These are phyloP conservation scores for Sextonia rubra DNA, from an alignment of 164 flowering plant species.

Conservation along the genomic window DNA sequence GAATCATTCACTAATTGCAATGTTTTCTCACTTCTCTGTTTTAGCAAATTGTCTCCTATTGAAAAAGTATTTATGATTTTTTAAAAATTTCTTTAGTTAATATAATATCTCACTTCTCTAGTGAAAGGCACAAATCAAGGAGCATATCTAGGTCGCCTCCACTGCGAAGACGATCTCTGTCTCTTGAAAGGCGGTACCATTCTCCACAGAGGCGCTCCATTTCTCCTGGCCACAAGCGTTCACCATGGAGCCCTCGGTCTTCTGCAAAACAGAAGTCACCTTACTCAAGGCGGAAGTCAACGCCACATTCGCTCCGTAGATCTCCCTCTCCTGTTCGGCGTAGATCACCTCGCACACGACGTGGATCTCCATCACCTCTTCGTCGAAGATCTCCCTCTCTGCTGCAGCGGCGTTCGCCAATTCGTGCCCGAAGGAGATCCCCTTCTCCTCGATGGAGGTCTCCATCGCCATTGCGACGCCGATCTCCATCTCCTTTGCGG, in stretches of 20 bases:
- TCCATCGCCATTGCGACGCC: conserved; percentile 17
- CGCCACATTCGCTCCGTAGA: conserved; percentile 23
- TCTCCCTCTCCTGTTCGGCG: conserved; percentile 24
- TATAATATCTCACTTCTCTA: conserved; percentile 10
- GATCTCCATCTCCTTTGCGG: conserved; percentile 22
- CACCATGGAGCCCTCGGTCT: conserved; percentile 47
- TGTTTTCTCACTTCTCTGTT: neutral
- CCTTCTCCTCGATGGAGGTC: conserved; percentile 24
- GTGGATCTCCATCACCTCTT: conserved; percentile 22
- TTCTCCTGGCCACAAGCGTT: conserved; percentile 46
- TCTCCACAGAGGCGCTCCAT: conserved; percentile 48
- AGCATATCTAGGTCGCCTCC: conserved; percentile 65
- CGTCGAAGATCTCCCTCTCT: conserved; percentile 26
- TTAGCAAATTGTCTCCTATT: neutral
- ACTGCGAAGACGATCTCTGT: conserved; percentile 40
- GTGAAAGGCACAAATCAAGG: conserved; percentile 49
- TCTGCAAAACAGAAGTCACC: conserved; percentile 31
- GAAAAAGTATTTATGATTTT: neutral
- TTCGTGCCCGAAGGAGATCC: conserved; percentile 24
- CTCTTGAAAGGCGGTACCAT: conserved; percentile 36
- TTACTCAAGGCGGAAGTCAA: conserved; percentile 24
- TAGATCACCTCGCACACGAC: conserved; percentile 26
- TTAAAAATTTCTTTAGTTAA: neutral
- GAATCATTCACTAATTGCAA: neutral
- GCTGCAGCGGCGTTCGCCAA: conserved; percentile 17